These are phyloP conservation scores for Alternaria sp. DNA, from an alignment of 2,329 filamentous ascomycete species.

Conservation along the genomic window DNA sequence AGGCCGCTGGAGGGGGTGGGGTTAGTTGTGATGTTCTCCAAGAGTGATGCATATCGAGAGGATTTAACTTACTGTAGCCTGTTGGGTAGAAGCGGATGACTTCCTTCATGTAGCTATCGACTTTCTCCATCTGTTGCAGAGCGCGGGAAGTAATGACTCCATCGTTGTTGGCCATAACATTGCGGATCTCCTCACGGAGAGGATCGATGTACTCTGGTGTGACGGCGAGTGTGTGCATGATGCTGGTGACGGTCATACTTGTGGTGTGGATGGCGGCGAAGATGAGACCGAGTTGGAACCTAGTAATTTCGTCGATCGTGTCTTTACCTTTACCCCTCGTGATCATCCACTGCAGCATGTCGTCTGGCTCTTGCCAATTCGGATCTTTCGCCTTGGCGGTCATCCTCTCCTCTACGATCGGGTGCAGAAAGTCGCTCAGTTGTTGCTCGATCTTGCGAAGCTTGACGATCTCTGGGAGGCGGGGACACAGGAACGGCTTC, in stretches of 20 bases:
- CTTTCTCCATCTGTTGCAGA: constrained; percentile 44
- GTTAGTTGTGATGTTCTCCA: neutral
- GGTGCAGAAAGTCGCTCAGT: constrained; percentile 23
- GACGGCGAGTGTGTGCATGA: constrained; percentile 40
- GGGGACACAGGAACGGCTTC: constrained; percentile 31
- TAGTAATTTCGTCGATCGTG: constrained; percentile 9
- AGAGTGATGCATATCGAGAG: neutral
- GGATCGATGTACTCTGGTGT: constrained; percentile 53
- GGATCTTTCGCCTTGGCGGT: constrained; percentile 32
- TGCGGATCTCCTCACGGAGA: constrained; percentile 49
- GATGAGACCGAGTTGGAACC: constrained; percentile 31
- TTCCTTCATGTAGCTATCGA: constrained; percentile 49
- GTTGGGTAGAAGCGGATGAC: constrained; percentile 34
- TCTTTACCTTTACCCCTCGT: constrained; percentile 21
- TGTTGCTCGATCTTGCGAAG: constrained; percentile 27
- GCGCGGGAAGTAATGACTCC: constrained; percentile 38
- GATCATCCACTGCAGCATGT: constrained; percentile 50
- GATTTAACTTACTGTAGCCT: constrained; percentile 24
- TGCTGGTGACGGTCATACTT: constrained; percentile 33
- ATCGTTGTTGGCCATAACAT: constrained; percentile 46
- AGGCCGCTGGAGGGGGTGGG: constrained; percentile 44
- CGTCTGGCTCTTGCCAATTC: constrained; percentile 43
- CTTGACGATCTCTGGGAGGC: constrained; percentile 31
- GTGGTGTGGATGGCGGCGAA: constrained; percentile 45
- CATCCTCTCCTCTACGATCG: constrained; percentile 34